These are phyloP conservation scores for Entamoeba moshkovskii DNA, from an alignment of 208 protist genomes.

Conservation along the genomic window DNA sequence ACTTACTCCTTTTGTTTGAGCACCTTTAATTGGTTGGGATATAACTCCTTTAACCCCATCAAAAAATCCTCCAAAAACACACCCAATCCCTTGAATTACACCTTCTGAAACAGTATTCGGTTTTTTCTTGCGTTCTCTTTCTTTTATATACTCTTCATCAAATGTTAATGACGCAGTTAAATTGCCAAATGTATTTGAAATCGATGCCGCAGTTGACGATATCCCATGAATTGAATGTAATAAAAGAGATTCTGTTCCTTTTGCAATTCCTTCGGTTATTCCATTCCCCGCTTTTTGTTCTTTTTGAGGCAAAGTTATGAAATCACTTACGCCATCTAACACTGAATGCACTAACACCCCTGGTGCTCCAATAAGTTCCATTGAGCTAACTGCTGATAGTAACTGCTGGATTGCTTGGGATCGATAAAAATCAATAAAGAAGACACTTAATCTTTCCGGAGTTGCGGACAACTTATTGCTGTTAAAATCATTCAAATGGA, in stretches of 20 bases:
- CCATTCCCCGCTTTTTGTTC: not conserved
- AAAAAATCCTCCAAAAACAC: not conserved
- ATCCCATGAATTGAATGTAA: slow-evolving; percentile 1
- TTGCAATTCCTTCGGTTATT: not conserved
- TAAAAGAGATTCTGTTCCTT: slow-evolving; percentile 10
- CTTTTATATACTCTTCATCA: slow-evolving; percentile 8
- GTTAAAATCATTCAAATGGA: not conserved
- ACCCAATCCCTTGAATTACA: not conserved
- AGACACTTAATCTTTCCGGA: not conserved
- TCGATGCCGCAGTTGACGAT: not conserved
- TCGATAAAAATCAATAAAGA: not conserved
- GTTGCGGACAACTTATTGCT: not conserved
- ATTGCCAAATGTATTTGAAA: not conserved
- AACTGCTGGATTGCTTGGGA: not conserved
- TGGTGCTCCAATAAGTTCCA: not conserved
- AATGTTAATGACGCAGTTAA: slow-evolving; percentile 7
- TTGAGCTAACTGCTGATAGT: not conserved
- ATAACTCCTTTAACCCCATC: slow-evolving; percentile 14
- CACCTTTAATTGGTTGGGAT: slow-evolving; percentile 13
- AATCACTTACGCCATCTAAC: not conserved
- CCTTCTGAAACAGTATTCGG: slow-evolving; percentile 5
- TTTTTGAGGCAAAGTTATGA: not conserved
- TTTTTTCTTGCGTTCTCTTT: not conserved
- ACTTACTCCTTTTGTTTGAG: not conserved
- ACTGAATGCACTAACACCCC: not conserved